A percentile compares a stretch with the other conserved stretches of the same genome.
phyloP scores from a whole-genome alignment of 2,329 filamentous ascomycete species.

The Diaporthe aspalathi region DNA sequence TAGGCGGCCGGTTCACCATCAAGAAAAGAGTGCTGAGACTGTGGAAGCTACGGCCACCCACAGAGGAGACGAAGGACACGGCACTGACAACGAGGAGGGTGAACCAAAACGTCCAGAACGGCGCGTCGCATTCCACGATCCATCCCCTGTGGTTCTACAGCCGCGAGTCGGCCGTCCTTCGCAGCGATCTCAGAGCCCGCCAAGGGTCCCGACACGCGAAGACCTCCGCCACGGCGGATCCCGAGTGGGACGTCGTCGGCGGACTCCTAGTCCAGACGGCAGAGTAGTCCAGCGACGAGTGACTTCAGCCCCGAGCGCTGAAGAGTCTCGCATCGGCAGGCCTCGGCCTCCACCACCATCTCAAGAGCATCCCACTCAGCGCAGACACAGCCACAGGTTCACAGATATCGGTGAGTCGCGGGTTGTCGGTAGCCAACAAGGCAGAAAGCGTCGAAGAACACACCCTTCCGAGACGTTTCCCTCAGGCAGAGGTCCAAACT shows the following conservation, averaged over 20 bases:
- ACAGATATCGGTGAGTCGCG: neutral
- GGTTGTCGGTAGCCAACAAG: neutral
- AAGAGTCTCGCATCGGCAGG: slow-evolving; percentile 26
- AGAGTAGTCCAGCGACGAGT: neutral
- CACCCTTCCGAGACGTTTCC: neutral
- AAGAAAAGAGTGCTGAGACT: neutral
- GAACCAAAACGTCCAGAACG: neutral
- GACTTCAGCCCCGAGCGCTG: neutral
- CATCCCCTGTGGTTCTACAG: neutral
- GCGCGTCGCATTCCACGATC: slow-evolving; percentile 17
- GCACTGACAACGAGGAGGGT: neutral
- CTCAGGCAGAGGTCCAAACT: neutral
- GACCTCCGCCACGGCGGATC: slow-evolving; percentile 24
- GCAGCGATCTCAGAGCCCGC: neutral
- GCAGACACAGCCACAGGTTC: neutral
- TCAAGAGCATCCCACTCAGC: neutral
- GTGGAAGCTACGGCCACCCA: neutral
- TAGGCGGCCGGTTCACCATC: neutral
- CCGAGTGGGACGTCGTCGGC: slow-evolving; percentile 12
- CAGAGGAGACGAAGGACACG: neutral
- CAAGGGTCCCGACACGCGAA: neutral
- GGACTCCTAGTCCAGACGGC: neutral
- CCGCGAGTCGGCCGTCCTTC: slow-evolving; percentile 16
- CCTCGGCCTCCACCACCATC: neutral
- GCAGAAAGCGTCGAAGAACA: neutral